A percentile compares a stretch with the other conserved stretches of the same genome.
Evolutionary conservation across 148 eudicot species (phyloP).

Genomic region (Fallopia convolvulus): DNA sequence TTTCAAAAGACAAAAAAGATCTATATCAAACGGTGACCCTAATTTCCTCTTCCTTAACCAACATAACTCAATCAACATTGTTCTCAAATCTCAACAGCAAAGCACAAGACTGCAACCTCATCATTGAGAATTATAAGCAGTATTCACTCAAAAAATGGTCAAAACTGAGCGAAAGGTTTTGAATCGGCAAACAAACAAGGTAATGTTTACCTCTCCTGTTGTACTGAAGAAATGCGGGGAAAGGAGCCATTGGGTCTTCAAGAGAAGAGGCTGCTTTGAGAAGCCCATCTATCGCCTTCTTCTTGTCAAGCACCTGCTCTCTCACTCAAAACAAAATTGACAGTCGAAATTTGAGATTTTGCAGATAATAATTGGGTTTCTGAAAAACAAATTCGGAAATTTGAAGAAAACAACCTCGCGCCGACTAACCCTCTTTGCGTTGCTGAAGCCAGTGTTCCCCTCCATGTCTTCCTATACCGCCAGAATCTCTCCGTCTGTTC

Average conservation of each 20-base stretch:
- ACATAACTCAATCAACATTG: background rate
- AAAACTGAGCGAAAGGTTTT: background rate
- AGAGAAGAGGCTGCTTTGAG: conserved; percentile 48
- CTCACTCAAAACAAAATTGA: background rate
- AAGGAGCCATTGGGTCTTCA: conserved; percentile 45
- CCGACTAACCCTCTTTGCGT: conserved; percentile 3
- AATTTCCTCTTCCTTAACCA: background rate
- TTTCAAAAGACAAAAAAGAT: background rate
- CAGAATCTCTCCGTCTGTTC: background rate
- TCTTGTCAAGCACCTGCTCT: conserved; percentile 52
- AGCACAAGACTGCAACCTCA: background rate
- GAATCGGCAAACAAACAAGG: background rate
- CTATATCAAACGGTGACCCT: background rate
- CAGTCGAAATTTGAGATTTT: background rate
- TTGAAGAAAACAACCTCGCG: conserved; percentile 1
- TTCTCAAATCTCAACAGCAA: background rate
- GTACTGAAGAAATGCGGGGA: conserved; percentile 46
- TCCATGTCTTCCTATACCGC: background rate
- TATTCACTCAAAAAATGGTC: background rate
- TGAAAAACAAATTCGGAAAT: background rate
- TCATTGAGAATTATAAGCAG: background rate
- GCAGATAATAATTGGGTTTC: background rate
- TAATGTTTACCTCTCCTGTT: conserved; percentile 33
- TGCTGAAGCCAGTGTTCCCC: background rate
- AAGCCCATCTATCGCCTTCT: conserved; percentile 37